phyloP scores from a whole-genome alignment of 2,329 filamentous ascomycete genomes.

The Aspergillus thermomutatus region DNA sequence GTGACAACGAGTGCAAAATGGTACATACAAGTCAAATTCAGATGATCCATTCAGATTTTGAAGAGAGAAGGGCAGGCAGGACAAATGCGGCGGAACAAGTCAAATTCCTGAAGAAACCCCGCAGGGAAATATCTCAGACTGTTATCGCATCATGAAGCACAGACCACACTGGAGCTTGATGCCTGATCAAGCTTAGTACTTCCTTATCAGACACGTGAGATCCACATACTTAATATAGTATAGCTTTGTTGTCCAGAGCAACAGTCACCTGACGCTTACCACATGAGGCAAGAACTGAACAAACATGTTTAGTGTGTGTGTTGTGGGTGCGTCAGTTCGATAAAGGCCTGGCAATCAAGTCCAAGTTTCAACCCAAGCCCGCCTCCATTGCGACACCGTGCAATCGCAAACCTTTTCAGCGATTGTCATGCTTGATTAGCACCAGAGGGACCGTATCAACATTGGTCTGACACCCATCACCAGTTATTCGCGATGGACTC shows the following conservation, averaged over 20 bases:
- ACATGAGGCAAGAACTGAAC: conserved; percentile 16
- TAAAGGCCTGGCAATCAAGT: conserved; percentile 7
- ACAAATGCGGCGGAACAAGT: background rate
- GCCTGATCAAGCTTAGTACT: conserved; percentile 1
- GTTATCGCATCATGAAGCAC: conserved; percentile 9
- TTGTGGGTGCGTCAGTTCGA: conserved; percentile 29
- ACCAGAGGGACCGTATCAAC: background rate
- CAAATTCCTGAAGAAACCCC: background rate
- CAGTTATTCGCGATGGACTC: conserved; percentile 30
- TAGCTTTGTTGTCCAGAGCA: conserved; percentile 26
- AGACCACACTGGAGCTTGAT: conserved; percentile 6
- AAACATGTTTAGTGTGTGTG: conserved; percentile 22
- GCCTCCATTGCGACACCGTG: conserved; percentile 15
- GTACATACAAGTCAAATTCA: background rate
- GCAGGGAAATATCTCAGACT: background rate
- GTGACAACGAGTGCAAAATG: background rate
- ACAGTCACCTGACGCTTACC: conserved; percentile 28
- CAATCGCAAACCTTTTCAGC: background rate
- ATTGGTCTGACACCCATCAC: background rate
- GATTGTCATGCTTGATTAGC: conserved; percentile 4
- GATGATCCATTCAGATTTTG: background rate
- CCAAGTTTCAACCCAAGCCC: background rate
- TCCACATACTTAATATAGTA: conserved; percentile 2
- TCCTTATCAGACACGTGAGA: conserved; percentile 20
- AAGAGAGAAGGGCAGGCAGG: background rate